Base-by-base conservation (phyloP, 208 protist genomes). In the Endotrypanum monterogeii region DNA sequence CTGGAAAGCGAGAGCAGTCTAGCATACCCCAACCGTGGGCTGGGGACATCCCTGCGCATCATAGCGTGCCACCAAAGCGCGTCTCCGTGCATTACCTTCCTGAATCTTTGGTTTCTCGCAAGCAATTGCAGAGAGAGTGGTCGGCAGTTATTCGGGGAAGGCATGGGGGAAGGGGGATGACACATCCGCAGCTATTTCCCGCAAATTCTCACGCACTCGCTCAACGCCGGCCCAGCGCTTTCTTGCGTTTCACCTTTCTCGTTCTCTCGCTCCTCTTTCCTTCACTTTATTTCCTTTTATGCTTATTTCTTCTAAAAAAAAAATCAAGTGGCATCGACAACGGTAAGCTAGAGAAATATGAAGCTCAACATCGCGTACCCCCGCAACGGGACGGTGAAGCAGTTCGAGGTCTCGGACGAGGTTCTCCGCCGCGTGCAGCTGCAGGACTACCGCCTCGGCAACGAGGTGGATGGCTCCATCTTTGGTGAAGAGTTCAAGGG, bases 331-430 rank as follows among this genome's bases (percentile, higher is more conserved):
- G 41, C 35, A 51, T 73, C 52, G 32, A 63, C 30, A 46, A 41
- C 67, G 73, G 69, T 67, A 37, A 66, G 58, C 67, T 61, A 68
- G 71, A 35, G 65, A 80, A 83, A n/a, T 60, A 97, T 97, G 92
- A 97, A 97, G 83, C 87, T 97, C 74, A 97, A 97, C 86, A 89
- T 97, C 72, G 92, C 92, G 41, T 94, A 92, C 79, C 89, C 89
- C 56, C 90, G 86, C 85, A 94, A 94, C 86, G 93, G 90, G 46
- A 95, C 90, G 35, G 89, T 95, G 62, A 94, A 94, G 88, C 89
- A 95, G 90, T 92, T 94, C 78, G 92, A 96, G 58, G 82, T 94
- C 76, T 87, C 80, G 73, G 92, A 96, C 58, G 92, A 96, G 44
- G 77, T 86, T 51, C 88, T 96, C 0, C 92, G 89, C 74, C 92